Evolutionary conservation across 768 basidiomycete genomes (phyloP).

Genomic region (Hypholoma sublateritium): DNA sequence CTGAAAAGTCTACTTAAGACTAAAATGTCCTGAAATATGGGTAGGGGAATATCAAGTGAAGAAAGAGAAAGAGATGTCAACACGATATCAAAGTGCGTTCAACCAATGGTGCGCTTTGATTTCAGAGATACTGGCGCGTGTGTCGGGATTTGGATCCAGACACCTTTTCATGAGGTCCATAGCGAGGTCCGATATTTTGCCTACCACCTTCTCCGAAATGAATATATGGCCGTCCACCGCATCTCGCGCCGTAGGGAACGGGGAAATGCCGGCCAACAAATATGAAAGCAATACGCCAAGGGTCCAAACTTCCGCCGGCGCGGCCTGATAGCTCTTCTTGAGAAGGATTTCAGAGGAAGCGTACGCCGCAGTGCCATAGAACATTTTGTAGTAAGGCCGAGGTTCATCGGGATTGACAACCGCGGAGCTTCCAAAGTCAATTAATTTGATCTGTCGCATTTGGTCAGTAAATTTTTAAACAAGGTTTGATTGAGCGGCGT

Average conservation of each 20-base stretch:
- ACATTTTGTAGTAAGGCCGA: constrained; percentile 70
- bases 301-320: constrained; percentile 96
- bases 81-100: constrained; percentile 1
- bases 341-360: constrained; percentile 92
- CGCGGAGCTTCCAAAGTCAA: constrained; percentile 93
- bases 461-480: neutral
- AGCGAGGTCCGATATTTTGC: constrained; percentile 44
- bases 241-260: constrained; percentile 86
- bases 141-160: constrained; percentile 79
- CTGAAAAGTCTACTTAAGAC: too few species aligned
- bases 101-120: constrained; percentile 89
- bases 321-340: constrained; percentile 86
- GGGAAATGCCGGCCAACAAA: constrained; percentile 88
- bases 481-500: neutral
- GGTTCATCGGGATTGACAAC: constrained; percentile 63
- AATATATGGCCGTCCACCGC: constrained; percentile 67
- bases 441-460: constrained; percentile 75
- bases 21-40: too few species aligned
- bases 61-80: neutral
- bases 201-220: constrained; percentile 41
- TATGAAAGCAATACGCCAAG: constrained; percentile 94
- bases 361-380: constrained; percentile 95
- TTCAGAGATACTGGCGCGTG: constrained; percentile 79
- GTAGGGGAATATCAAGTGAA: neutral
- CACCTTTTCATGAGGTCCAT: constrained; percentile 72